Evolutionary conservation across 2,329 filamentous ascomycete species (phyloP).

Genomic region (Claviceps africana): DNA sequence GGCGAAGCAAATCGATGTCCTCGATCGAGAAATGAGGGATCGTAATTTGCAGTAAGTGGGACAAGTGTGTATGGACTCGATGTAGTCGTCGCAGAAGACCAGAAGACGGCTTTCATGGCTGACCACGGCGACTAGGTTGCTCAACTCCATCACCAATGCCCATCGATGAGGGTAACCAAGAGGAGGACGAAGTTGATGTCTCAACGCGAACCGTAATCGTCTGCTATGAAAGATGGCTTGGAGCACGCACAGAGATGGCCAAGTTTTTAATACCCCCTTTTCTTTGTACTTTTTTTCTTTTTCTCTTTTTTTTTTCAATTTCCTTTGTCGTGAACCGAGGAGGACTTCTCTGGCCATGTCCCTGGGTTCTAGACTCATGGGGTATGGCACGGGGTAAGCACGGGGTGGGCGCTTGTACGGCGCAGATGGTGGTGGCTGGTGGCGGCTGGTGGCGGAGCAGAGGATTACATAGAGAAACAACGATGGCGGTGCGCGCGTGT

Average conservation of each 20-base stretch:
- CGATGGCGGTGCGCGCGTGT: too few species aligned
- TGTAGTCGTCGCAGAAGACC: too few species aligned
- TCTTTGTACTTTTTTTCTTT: not conserved
- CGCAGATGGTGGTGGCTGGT: not conserved
- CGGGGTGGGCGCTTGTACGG: too few species aligned
- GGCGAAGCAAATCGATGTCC: constrained; percentile 35
- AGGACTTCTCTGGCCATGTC: not conserved
- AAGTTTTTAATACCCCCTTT: not conserved
- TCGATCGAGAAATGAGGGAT: constrained; percentile 43
- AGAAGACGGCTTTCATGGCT: too few species aligned
- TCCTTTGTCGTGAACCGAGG: not conserved
- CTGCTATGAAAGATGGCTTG: not conserved
- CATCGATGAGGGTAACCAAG: constrained; percentile 6
- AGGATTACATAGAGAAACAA: too few species aligned
- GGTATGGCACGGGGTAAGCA: too few species aligned
- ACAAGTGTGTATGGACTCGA: too few species aligned
- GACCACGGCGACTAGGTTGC: constrained; percentile 6
- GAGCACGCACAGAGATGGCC: not conserved
- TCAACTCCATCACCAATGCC: constrained; percentile 13
- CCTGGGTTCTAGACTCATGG: too few species aligned
- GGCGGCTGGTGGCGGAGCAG: not conserved
- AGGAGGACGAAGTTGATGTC: not conserved
- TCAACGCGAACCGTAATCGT: not conserved
- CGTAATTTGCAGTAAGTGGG: constrained; percentile 32
- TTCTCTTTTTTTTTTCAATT: not conserved